Base-by-base conservation (phyloP, 257 asterid genomes). In the Anisodus tanguticus region DNA sequence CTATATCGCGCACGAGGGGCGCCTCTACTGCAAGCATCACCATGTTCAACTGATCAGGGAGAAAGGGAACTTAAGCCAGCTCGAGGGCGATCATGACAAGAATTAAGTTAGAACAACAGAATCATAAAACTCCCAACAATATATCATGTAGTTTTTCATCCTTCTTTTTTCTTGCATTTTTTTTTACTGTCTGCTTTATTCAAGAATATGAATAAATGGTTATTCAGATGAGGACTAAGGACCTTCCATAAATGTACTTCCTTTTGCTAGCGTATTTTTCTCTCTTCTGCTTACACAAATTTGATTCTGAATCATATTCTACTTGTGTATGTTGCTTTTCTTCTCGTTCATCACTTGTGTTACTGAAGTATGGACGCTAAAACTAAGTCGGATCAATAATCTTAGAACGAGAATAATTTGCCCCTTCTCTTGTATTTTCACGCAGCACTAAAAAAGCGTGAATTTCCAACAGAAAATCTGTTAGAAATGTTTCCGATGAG, bases 1-100 rank as follows among this genome's bases (percentile, higher is more conserved):
- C 91, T 93, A 93, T 88, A 91, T 93, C 13, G 98, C 98, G 2
- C 97, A 94, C 19, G 99, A 96, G 86, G 99, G 98, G 4, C 90
- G 95, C 4, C 95, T 96, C 35, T 96, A 93, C 89, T 96, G 99
- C 91, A 96, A 94, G 82, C 99, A 96, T 89, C 99, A 96, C 89
- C 99, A 96, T 79, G 88, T 90, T 80, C 99, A 96, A 87, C 97
- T 96, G 43, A 94, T 96, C 90, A 96, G 90, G 92, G 98, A 96
- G 97, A 96, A 95, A 85, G 99, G 99, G 84, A 95, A 95, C 92
- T 88, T 94, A 81, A 95, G 98, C 90, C 98, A 96, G 90, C 97
- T 96, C 17, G 99, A 94, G 87, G 97, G 97, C 0, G 98, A 92
- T 51, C 88, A 90, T 9, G 85, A 90, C 49, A 93, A 93, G 88